Evolutionary conservation across 2,329 filamentous ascomycete species (phyloP), one percentile per base, ranked within the genome.

Genomic region (Calycina marina): DNA sequence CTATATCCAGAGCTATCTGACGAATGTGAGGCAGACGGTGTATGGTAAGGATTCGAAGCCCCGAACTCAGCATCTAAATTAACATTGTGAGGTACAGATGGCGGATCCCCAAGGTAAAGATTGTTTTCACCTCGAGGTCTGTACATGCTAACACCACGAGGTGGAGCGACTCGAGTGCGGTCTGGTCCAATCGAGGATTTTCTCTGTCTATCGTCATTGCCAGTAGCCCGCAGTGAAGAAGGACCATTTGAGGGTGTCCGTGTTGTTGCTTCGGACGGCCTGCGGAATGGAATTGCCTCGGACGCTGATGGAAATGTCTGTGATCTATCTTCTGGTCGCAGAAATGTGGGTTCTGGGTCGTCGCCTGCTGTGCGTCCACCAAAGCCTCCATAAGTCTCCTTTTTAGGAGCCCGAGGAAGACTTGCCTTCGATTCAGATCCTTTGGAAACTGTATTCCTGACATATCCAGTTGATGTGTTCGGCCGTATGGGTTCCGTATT

Each of bases 1-100:
- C 72, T 77, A 24, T 63, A 67, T 1, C 62, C 66, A 2, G 76
- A 81, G 27, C 65, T 64, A 12, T 67, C 72, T 0, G 77, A 82
- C 0, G 73, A 75, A 15, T 67, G 65, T 2, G 77, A 83, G 38
- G 69, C 66, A 1, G 72, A 71, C 0, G 70, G 59, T 4, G 67
- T 64, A 44, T 81, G 74, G 44, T 78, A 77, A 0, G 72, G 68
- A 43, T 77, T 77, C 18, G 67, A 63, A 14, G 61, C 52, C 8
- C 71, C 71, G 41, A 76, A 76, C 36, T 75, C 72, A 18, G 60
- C 63, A 2, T 65, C 67, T 5, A 75, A 56, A 43, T 76, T 69
- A 25, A 75, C 31, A 25, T 45, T 42, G n/a, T 31, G 27, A 14
- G 49, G 46, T 6, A 50, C 27, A 25, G 41, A 40, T 18, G 45